Evolutionary conservation across 306 rosid species (phyloP).

Genomic region (Trifolium fragiferum): DNA sequence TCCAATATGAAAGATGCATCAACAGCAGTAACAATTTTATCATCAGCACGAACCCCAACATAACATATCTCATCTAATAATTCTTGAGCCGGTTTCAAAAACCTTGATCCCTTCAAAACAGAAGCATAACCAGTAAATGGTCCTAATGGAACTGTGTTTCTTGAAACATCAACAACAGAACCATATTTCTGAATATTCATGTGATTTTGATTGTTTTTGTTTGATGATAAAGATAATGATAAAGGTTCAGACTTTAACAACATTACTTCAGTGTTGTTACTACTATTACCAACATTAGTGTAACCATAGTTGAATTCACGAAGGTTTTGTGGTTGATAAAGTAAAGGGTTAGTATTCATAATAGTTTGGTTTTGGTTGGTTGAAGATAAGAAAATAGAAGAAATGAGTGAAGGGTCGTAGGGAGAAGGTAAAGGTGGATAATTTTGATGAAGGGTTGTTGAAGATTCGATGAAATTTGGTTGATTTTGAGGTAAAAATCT

Average conservation of each 20-base stretch:
- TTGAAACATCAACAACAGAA: slow-evolving; percentile 36
- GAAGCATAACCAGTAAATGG: slow-evolving; percentile 77
- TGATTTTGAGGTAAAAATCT: slow-evolving; percentile 48
- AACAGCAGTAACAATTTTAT: background rate
- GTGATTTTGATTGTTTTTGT: slow-evolving; percentile 23
- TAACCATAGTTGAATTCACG: slow-evolving; percentile 46
- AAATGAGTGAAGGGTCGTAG: slow-evolving; percentile 59
- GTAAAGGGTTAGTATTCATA: slow-evolving; percentile 48
- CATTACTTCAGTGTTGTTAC: slow-evolving; percentile 3
- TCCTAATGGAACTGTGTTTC: slow-evolving; percentile 57
- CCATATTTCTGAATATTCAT: slow-evolving; percentile 35
- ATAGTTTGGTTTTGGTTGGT: slow-evolving; percentile 25
- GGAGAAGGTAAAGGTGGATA: slow-evolving; percentile 45
- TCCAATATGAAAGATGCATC: slow-evolving; percentile 55
- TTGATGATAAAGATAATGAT: slow-evolving; percentile 69
- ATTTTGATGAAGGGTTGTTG: slow-evolving; percentile 29
- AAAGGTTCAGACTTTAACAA: slow-evolving; percentile 69
- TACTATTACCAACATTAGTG: background rate
- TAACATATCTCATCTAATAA: slow-evolving; percentile 69
- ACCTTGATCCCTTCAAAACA: slow-evolving; percentile 78
- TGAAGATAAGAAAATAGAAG: slow-evolving; percentile 38
- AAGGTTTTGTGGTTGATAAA: slow-evolving; percentile 18
- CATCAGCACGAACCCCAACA: slow-evolving; percentile 43
- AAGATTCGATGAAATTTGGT: slow-evolving; percentile 36
- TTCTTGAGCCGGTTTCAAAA: slow-evolving; percentile 76